Evolutionary conservation across 139 green algal genomes (phyloP).

Genomic region (Chlamydomonas sp.): DNA sequence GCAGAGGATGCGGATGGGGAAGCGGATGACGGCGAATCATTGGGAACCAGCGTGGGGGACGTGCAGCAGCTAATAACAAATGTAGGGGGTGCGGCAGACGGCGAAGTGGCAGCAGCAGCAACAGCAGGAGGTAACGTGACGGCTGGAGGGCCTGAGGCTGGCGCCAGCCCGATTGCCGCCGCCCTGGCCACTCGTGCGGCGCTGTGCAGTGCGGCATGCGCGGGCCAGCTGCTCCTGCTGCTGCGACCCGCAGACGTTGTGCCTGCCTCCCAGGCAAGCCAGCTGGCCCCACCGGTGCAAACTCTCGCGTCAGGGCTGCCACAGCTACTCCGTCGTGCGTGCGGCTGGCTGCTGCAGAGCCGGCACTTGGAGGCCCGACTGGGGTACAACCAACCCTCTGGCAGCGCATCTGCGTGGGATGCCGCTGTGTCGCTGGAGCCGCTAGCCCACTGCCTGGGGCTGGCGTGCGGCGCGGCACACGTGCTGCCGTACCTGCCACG

Average conservation of each 20-base stretch:
- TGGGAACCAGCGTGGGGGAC: too few relatives aligned
- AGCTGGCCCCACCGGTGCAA: background rate
- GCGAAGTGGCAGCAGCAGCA: too few relatives aligned
- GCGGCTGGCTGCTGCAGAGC: background rate
- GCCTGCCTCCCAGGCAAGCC: background rate
- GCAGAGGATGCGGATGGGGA: too few relatives aligned
- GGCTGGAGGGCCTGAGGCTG: background rate
- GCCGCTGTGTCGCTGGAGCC: background rate
- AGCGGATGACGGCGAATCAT: too few relatives aligned
- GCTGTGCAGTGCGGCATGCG: constrained; percentile 4
- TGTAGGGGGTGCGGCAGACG: too few relatives aligned
- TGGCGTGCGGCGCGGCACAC: background rate
- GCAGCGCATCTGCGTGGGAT: background rate
- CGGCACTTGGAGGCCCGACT: background rate
- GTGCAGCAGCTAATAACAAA: too few relatives aligned
- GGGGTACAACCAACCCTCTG: background rate
- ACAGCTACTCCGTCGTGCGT: background rate
- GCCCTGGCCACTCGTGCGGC: background rate
- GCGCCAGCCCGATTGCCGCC: background rate
- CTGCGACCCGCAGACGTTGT: background rate
- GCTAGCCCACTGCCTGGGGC: background rate
- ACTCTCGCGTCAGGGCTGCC: background rate
- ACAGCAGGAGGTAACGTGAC: too few relatives aligned
- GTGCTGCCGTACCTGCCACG: constrained; percentile 13
- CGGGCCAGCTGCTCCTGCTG: background rate